Evolutionary conservation across 148 eudicot species (phyloP), one percentile per base, ranked within the genome.

Genomic region (Diospyros kaki): DNA sequence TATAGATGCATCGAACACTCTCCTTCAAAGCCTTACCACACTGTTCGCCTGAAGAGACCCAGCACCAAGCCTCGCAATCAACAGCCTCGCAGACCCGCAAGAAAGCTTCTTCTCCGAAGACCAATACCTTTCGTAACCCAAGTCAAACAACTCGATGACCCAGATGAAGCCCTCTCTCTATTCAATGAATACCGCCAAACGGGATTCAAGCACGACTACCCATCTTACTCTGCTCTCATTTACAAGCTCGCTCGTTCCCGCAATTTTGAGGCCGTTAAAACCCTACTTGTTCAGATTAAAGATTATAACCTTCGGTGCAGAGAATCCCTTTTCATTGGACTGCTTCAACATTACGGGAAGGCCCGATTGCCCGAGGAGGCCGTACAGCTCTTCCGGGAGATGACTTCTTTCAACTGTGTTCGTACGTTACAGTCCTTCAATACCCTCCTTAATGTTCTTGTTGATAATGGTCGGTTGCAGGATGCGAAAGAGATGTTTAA

Each of bases 151-250:
- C 62, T 84, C 58, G 78, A 85, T 9, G 75, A 89, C 82, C 91
- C 97, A 55, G 80, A 90, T 58, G 80, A 90, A 82, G 90, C 85
- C 52, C 72, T 94, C 58, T 77, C 90, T 51, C 84, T 87, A 74
- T 88, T 90, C 78, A 55, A 77, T 28, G 72, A 85, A 0, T 92
- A 88, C 84, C 56, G 65, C 6, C 72, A 86, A 71, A 84, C 52
- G 73, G 96, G 93, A 9, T 74, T 80, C 84, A 89, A 85, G 72
- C 97, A 89, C 60, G 90, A 88, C 66, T 95, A 95, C 80, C 93
- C 98, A 69, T 90, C 97, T 73, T 92, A 87, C 88, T 86, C 98
- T 64, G 81, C 90, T 52, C 91, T 95, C 76, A 71, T 90, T 41
- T 95, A 95, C 86, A 90, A 87, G 81, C 97, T 95, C 54, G 91